phyloP scores from a whole-genome alignment of 2,329 filamentous ascomycete species.

The Aspergillus uvarum region DNA sequence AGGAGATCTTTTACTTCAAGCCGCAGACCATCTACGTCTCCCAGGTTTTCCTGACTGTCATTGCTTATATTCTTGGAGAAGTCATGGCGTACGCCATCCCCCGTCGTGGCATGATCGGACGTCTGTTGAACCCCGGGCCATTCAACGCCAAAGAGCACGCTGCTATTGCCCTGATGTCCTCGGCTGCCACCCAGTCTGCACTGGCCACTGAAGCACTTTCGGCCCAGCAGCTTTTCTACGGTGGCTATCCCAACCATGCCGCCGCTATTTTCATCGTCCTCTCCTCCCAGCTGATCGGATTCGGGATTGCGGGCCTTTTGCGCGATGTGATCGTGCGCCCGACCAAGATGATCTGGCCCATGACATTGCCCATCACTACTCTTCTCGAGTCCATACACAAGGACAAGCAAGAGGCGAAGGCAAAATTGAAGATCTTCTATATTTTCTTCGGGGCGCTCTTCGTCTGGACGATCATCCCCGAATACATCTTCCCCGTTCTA shows the following conservation, averaged over 20 bases:
- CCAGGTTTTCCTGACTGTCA: constrained; percentile 5
- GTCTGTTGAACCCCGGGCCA: constrained; percentile 1
- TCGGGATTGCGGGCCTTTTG: constrained; percentile 4
- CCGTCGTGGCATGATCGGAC: neutral
- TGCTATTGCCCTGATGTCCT: constrained; percentile 6
- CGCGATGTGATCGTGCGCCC: constrained; percentile 7
- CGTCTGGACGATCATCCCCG: constrained; percentile 5
- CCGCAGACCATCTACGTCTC: constrained; percentile 7
- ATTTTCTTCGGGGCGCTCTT: constrained; percentile 3
- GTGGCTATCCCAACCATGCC: constrained; percentile 5
- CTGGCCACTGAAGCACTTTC: constrained; percentile 5
- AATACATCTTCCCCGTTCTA: constrained; percentile 3
- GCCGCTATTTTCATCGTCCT: constrained; percentile 2
- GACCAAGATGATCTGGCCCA: constrained; percentile 9
- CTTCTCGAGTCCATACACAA: constrained; percentile 6
- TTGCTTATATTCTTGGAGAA: constrained; percentile 1
- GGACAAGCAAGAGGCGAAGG: neutral
- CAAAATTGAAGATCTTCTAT: constrained; percentile 4
- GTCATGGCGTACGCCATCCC: constrained; percentile 2
- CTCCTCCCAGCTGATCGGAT: constrained; percentile 3
- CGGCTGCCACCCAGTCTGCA: constrained; percentile 3
- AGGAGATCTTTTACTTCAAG: constrained; percentile 8
- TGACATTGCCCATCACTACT: constrained; percentile 3
- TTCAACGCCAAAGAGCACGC: constrained; percentile 8
- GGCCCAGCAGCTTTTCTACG: constrained; percentile 6